Base-by-base conservation (phyloP, 352 stramenopile species). In the Globisporangium takayamanum region DNA sequence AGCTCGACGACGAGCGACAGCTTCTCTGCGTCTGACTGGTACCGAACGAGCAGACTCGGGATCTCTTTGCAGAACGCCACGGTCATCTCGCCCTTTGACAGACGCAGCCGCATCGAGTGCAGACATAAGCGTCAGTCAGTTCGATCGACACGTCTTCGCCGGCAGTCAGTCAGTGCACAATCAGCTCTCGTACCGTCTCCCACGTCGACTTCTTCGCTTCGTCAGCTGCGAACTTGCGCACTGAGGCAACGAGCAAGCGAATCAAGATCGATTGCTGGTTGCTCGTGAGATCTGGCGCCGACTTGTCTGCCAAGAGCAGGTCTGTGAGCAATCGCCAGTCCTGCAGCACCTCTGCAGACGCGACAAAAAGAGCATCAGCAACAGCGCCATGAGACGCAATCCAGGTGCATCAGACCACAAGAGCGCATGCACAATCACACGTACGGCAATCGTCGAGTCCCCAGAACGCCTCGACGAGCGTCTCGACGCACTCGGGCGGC, bases 391-490 rank as follows among this genome's bases (percentile, higher is more conserved):
- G 56, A 49, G 59, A 44, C 54, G 36, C 20, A 28, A 46, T 46
- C 62, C 14, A 64, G n/a, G 41, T 46, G 8, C 37, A 45, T 37
- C 14, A 26, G 41, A 51, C 33, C 39, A 25, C 0, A 16, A 7
- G 18, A 59, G 18, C 14, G 53, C n/a, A 66, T 51, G 25, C 1
- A 62, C 14, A 18, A 10, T 26, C 44, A 18, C 53, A 83, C 85
- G 50, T 83, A 95, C 84, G 81, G 57, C 86, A 95, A 64, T 94
- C 84, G 48, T 92, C 81, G 22, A 92, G 68, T 26, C 77, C 78
- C 84, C 83, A 94, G 52, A 95, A 95, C 1, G 86, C 86, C 53
- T 92, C 78, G 10, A 94, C 86, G 46, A 95, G 73, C 4, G 76
- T 89, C 49, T 88, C 78, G 10, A 94, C 75, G 22, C 82, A 78